A percentile compares a stretch with the other conserved stretches of the same genome.
These are phyloP conservation scores for Emergomyces orientalis DNA, from an alignment of 2,329 filamentous ascomycete species.

Conservation along the genomic window DNA sequence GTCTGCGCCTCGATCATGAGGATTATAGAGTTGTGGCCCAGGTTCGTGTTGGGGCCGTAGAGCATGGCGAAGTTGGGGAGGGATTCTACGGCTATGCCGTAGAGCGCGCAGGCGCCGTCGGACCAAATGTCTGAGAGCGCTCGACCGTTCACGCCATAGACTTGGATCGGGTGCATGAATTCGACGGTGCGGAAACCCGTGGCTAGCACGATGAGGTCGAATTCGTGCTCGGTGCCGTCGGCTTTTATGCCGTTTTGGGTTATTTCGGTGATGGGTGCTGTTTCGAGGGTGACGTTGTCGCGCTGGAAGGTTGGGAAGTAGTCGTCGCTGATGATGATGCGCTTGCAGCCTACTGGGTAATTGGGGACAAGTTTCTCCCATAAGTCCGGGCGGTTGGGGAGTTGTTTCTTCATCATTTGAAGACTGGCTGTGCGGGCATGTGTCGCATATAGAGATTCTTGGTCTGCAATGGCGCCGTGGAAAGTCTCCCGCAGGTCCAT, in stretches of 20 bases:
- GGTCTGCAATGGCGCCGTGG: conserved; percentile 36
- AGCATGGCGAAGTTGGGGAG: conserved; percentile 50
- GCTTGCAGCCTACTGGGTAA: conserved; percentile 48
- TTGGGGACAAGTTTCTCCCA: conserved; percentile 46
- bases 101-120: conserved; percentile 42
- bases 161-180: conserved; percentile 50
- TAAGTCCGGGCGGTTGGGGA: conserved; percentile 43
- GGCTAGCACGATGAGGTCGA: conserved; percentile 49
- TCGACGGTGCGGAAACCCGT: conserved; percentile 52
- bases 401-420: conserved; percentile 37
- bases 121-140: conserved; percentile 44
- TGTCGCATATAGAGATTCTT: conserved; percentile 33
- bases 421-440: conserved; percentile 31
- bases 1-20: conserved; percentile 54
- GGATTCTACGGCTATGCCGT: conserved; percentile 43
- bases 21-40: conserved; percentile 50
- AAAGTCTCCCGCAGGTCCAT: conserved; percentile 50
- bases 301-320: conserved; percentile 44
- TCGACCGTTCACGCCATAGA: conserved; percentile 39
- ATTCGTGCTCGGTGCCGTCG: conserved; percentile 34
- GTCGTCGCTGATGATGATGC: conserved; percentile 47
- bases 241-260: conserved; percentile 41
- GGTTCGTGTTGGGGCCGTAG: conserved; percentile 50
- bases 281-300: conserved; percentile 45
- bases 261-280: conserved; percentile 39